These are phyloP conservation scores for Umbelopsis sp. DNA, from an alignment of 371 early-diverging fungal species.

Conservation along the genomic window DNA sequence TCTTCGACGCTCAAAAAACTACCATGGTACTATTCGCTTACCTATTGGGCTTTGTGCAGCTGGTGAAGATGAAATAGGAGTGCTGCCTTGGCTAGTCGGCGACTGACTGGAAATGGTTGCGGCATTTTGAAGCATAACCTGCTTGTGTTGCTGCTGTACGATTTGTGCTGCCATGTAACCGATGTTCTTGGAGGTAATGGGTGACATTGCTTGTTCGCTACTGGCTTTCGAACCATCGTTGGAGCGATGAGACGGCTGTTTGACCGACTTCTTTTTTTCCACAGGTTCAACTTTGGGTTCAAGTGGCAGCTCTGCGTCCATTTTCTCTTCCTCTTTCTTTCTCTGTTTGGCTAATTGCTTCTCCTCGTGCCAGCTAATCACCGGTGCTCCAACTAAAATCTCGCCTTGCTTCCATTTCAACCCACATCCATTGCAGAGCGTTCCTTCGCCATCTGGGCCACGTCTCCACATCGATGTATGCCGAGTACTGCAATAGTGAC, in stretches of 20 bases:
- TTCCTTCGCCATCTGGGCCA: constrained; percentile 47
- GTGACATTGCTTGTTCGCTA: neutral
- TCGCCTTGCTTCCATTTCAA: constrained; percentile 58
- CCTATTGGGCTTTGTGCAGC: constrained; percentile 19
- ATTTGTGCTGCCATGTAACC: constrained; percentile 24
- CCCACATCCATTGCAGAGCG: constrained; percentile 54
- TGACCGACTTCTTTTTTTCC: constrained; percentile 22
- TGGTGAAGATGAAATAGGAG: neutral
- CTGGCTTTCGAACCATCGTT: constrained; percentile 20
- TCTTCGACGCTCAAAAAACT: neutral
- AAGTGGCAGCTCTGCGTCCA: constrained; percentile 24
- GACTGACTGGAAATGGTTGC: neutral
- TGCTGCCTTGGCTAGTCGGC: neutral
- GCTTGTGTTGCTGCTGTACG: constrained; percentile 25
- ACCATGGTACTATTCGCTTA: neutral
- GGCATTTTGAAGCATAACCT: neutral
- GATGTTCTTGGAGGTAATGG: constrained; percentile 11
- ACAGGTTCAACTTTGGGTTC: constrained; percentile 24
- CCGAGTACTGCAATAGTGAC: constrained; percentile 47
- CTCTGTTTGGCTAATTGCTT: constrained; percentile 28
- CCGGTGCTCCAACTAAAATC: constrained; percentile 49
- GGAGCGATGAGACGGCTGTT: constrained; percentile 6
- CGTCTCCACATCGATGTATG: constrained; percentile 50
- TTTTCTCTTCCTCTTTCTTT: constrained; percentile 26
- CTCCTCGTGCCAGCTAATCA: constrained; percentile 38